Evolutionary conservation across 2,329 filamentous ascomycete species (phyloP), one percentile per base, ranked within the genome.

Genomic region (Botrytis hyacinthi): DNA sequence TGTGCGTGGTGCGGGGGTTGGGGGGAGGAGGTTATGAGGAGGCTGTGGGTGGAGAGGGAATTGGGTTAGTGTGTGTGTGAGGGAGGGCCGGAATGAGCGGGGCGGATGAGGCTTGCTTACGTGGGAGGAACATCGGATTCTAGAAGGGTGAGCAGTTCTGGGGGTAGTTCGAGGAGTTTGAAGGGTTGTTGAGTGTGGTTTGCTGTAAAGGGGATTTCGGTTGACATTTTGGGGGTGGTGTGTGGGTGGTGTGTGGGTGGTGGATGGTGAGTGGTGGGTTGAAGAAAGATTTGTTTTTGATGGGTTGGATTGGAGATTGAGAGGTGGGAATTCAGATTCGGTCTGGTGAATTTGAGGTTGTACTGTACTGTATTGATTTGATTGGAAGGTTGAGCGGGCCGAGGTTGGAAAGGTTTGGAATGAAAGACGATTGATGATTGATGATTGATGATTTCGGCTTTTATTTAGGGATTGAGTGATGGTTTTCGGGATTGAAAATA

Each of bases 141-240:
- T 60, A 91, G 84, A 9, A 88, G 82, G 32, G 84, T 82, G 66
- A 87, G 83, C 14, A 91, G 83, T 73, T 90, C 89, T 0, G 87
- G 83, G 1, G 89, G 88, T 4, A 91, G 85, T 79, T 91, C 89
- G 70, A 91, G 83, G 72, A 91, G 85, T 74, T 88, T 89, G 81
- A 90, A 90, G 69, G 85, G 84, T 26, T 84, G 78, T 60, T 84
- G 83, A 65, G 86, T 82, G 10, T 86, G 85, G 57, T 82, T 82
- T 77, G 89, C 85, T 62, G 83, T 81, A 72, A 91, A 82, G 10
- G 85, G 83, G 61, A 89, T 87, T 65, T 84, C 85, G n/a, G 79
- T 78, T 32, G 79, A 65, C 80, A 80, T 80, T 22, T 26, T 71
- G 1, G 16, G 20, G 6, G 22, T 4, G 12, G 29, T 18, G 22